A percentile compares a stretch with the other conserved stretches of the same genome.
phyloP scores from a whole-genome alignment of 805 yeast species.

The Monosporozyma aquatica region DNA sequence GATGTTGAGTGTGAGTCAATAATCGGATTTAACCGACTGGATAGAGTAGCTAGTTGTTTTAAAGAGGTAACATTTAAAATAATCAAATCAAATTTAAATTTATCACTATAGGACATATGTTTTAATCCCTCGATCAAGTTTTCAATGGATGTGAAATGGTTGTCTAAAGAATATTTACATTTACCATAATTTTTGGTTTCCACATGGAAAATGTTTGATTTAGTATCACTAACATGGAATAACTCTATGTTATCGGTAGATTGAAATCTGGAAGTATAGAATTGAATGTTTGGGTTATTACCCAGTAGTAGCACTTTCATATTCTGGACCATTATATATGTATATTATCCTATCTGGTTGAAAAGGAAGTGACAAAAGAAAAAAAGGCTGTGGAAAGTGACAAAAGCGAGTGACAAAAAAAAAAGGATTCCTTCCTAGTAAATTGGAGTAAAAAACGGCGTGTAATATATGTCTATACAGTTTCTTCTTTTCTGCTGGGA shows the following conservation, averaged over 20 bases:
- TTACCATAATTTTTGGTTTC: conserved; percentile 16
- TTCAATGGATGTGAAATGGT: conserved; percentile 21
- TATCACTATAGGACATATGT: background rate
- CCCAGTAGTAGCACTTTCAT: conserved; percentile 17
- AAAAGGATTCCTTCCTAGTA: too few species aligned
- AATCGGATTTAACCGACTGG: conserved; percentile 30
- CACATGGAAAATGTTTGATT: conserved; percentile 8
- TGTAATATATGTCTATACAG: too few species aligned
- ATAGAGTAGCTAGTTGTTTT: conserved; percentile 38
- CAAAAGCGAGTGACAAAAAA: too few species aligned
- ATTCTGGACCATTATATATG: conserved; percentile 3
- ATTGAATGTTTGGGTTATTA: conserved; percentile 18
- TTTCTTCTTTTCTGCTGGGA: too few species aligned
- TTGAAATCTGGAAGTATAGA: conserved; percentile 21
- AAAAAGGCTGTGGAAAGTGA: too few species aligned
- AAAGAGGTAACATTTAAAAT: conserved; percentile 39
- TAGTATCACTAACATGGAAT: conserved; percentile 19
- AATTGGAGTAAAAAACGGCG: too few species aligned
- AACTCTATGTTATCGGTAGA: conserved; percentile 13
- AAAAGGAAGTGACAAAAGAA: too few species aligned
- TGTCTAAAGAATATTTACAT: conserved; percentile 10
- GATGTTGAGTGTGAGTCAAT: conserved; percentile 35
- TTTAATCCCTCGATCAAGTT: conserved; percentile 9
- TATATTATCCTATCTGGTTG: too few species aligned
- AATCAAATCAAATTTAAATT: conserved; percentile 35